A percentile compares a stretch with the other conserved stretches of the same genome.
Conservation (phyloP, 2,329 filamentous ascomycete species). For the Blumeriella jaapii region DNA sequence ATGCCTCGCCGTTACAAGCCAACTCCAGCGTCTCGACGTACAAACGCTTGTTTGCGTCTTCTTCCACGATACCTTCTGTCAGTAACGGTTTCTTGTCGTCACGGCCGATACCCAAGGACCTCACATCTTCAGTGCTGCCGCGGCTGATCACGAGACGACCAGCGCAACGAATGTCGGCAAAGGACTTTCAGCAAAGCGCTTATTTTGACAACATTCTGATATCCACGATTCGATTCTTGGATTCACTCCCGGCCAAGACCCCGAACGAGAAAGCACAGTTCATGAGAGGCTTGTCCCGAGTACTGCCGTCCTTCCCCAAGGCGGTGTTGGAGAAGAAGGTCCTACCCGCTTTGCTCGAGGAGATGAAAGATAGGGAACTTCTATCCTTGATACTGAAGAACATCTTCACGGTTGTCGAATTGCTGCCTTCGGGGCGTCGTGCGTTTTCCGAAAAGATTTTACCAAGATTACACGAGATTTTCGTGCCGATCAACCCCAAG, state of each 20-base stretch:
- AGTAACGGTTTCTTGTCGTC: conserved; percentile 79
- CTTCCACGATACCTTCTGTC: conserved; percentile 65
- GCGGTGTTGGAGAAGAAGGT: conserved; percentile 93
- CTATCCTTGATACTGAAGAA: conserved; percentile 80
- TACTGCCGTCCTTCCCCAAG: conserved; percentile 84
- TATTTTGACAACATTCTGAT: conserved; percentile 97
- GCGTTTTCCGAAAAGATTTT: conserved; percentile 78
- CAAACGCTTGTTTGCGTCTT: conserved; percentile 69
- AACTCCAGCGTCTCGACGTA: conserved; percentile 75
- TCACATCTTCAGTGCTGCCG: conserved; percentile 66
- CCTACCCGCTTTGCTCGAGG: conserved; percentile 76
- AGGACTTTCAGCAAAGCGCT: conserved; percentile 86
- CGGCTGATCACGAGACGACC: conserved; percentile 78
- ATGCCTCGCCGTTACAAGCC: conserved; percentile 72
- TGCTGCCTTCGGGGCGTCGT: conserved; percentile 65
- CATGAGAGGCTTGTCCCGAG: conserved; percentile 74
- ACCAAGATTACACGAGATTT: conserved; percentile 74
- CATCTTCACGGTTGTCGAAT: conserved; percentile 76
- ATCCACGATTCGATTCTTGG: conserved; percentile 90
- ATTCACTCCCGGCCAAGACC: conserved; percentile 84
- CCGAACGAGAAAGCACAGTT: conserved; percentile 85
- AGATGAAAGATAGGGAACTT: conserved; percentile 85
- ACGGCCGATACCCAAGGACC: conserved; percentile 66
- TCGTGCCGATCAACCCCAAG: conserved; percentile 49
- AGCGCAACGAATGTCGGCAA: conserved; percentile 75